These are phyloP conservation scores for Coffea humblotiana DNA, from an alignment of 305 asterid species.

Conservation along the genomic window DNA sequence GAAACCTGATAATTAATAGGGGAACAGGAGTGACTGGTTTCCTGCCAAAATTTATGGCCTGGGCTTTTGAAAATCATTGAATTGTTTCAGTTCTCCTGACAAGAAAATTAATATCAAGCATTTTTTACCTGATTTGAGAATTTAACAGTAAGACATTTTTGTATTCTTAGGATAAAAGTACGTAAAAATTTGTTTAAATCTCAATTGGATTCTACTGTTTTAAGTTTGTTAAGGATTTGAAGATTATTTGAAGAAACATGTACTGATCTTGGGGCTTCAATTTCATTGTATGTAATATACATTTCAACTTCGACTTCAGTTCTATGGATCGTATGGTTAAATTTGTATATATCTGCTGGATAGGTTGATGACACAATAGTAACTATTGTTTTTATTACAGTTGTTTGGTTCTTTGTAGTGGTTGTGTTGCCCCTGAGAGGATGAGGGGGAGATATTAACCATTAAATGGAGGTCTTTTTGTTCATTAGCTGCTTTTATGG, in stretches of 20 bases:
- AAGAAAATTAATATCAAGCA: background rate
- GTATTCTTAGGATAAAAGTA: too few relatives aligned
- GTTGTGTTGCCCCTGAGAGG: background rate
- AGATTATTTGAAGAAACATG: background rate
- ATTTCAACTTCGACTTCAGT: too few relatives aligned
- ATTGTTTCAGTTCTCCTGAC: background rate
- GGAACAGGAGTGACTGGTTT: background rate
- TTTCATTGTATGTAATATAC: background rate
- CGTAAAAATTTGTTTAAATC: background rate
- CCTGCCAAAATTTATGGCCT: background rate
- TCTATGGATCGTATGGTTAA: background rate
- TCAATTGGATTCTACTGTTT: background rate
- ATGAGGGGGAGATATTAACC: background rate
- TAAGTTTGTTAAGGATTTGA: background rate
- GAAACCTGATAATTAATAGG: background rate
- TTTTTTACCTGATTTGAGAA: background rate
- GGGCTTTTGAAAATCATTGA: background rate
- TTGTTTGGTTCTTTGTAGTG: too few relatives aligned
- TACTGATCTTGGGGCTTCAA: background rate
- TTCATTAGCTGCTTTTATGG: background rate
- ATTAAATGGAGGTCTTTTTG: background rate
- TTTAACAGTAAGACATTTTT: background rate
- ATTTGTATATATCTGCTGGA: background rate
- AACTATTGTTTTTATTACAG: too few relatives aligned
- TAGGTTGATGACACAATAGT: too few relatives aligned